phyloP scores from a whole-genome alignment of 2,329 filamentous ascomycete species.

The Alternaria sp. region DNA sequence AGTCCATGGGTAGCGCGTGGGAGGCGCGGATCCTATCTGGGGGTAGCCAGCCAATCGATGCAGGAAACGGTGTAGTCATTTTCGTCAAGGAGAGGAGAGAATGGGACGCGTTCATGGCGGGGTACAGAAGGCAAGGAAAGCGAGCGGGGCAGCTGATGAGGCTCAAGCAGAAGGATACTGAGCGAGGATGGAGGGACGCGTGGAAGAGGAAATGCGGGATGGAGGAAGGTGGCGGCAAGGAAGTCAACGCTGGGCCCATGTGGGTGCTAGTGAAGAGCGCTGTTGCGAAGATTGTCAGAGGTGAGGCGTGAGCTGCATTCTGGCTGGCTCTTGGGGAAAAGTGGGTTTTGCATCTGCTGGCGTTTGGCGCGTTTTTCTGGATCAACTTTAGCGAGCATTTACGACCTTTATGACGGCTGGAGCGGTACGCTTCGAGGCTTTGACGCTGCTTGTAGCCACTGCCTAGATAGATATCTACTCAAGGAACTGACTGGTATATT shows the following conservation, averaged over 20 bases:
- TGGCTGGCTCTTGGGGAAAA: not conserved
- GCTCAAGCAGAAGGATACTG: conserved; percentile 29
- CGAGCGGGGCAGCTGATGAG: conserved; percentile 31
- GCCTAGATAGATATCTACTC: not conserved
- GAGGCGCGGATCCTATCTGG: conserved; percentile 34
- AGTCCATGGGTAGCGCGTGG: conserved; percentile 29
- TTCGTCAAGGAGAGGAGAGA: conserved; percentile 36
- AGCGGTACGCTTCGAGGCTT: conserved; percentile 1
- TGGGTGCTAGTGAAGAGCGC: conserved; percentile 40
- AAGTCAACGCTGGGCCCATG: conserved; percentile 37
- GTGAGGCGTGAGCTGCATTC: conserved; percentile 28
- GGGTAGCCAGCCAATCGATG: conserved; percentile 32
- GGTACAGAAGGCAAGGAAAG: conserved; percentile 34
- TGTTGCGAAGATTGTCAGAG: conserved; percentile 31
- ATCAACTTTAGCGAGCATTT: conserved; percentile 5
- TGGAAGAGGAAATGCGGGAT: conserved; percentile 38
- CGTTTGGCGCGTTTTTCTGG: conserved; percentile 6
- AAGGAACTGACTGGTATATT: not conserved
- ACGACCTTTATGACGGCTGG: conserved; percentile 3
- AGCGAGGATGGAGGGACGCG: conserved; percentile 32
- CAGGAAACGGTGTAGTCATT: conserved; percentile 35
- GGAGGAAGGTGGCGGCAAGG: conserved; percentile 27
- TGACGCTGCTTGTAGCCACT: not conserved
- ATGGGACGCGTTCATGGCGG: conserved; percentile 35
- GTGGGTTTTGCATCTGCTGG: conserved; percentile 6